Evolutionary conservation across 1,284 basidiomycete species (phyloP).

Genomic region (Boletus holoroseus): DNA sequence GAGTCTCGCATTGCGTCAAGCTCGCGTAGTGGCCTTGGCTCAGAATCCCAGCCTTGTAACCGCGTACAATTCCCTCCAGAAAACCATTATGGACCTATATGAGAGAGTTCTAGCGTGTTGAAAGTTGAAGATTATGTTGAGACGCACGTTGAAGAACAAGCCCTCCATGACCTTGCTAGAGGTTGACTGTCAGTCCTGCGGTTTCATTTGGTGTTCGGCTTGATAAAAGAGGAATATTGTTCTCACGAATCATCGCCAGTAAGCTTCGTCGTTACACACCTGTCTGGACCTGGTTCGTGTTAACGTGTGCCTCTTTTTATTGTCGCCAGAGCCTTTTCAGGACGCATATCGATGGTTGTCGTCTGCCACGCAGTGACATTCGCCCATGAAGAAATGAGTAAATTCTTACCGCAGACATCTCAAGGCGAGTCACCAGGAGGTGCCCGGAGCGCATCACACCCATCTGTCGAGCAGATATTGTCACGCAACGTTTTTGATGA

Average conservation of each 20-base stretch:
- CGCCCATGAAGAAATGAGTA: background rate
- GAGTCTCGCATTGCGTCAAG: slow-evolving; percentile 94
- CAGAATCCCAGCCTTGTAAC: slow-evolving; percentile 91
- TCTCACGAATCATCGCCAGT: slow-evolving; percentile 14
- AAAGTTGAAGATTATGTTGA: background rate
- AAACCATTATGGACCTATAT: slow-evolving; percentile 74
- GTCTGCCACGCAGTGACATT: too few species aligned
- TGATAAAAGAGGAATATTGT: slow-evolving; percentile 18
- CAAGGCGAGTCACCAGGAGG: too few species aligned
- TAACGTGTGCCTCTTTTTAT: background rate
- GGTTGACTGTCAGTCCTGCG: slow-evolving; percentile 3
- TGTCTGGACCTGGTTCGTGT: background rate
- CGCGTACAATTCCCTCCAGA: slow-evolving; percentile 89
- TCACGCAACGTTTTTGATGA: background rate
- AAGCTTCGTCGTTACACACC: too few species aligned
- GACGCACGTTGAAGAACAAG: slow-evolving; percentile 30
- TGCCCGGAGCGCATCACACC: background rate
- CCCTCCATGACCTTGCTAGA: slow-evolving; percentile 24
- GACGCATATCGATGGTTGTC: too few species aligned
- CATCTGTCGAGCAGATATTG: background rate
- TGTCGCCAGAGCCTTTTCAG: too few species aligned
- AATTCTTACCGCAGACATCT: too few species aligned
- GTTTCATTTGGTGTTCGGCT: background rate
- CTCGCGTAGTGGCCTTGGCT: slow-evolving; percentile 88
- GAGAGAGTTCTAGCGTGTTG: background rate